These are phyloP conservation scores for Linnemannia elongata DNA, from an alignment of 192 early-diverging fungal species.

Conservation along the genomic window DNA sequence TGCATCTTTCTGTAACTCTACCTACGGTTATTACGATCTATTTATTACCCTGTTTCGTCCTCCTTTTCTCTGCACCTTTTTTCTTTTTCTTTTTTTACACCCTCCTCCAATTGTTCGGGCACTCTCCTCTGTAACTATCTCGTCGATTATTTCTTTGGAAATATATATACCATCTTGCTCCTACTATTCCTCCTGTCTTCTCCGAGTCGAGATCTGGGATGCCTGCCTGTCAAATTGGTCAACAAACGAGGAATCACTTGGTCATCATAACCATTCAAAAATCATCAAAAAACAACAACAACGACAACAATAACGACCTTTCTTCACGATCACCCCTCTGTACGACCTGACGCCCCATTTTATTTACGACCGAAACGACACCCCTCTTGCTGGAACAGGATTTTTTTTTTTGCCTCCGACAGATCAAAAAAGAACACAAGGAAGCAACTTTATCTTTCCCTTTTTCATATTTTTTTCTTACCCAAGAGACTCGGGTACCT, in stretches of 20 bases:
- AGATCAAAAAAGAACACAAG: conserved; percentile 2
- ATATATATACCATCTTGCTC: conserved; percentile 9
- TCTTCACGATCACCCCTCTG: not conserved
- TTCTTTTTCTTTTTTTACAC: not conserved
- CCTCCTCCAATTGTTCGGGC: not conserved
- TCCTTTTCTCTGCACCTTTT: not conserved
- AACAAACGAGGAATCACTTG: not conserved
- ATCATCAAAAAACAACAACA: not conserved
- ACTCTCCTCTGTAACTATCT: conserved; percentile 9
- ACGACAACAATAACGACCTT: conserved; percentile 7
- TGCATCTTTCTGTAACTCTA: not conserved
- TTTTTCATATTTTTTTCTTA: not conserved
- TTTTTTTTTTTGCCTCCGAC: conserved; percentile 1
- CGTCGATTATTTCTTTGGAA: not conserved
- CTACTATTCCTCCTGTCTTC: conserved; percentile 4
- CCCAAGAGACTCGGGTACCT: not conserved
- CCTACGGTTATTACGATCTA: not conserved
- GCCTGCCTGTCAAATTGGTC: conserved; percentile 9
- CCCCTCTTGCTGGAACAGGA: conserved; percentile 1
- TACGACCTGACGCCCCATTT: conserved; percentile 4
- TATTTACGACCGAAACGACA: conserved; percentile 1
- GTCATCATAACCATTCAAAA: not conserved
- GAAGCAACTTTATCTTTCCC: not conserved
- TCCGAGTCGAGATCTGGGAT: not conserved
- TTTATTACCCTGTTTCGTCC: conserved; percentile 6